Conservation (phyloP, 164 flowering plant species). For the Santalum album region DNA sequence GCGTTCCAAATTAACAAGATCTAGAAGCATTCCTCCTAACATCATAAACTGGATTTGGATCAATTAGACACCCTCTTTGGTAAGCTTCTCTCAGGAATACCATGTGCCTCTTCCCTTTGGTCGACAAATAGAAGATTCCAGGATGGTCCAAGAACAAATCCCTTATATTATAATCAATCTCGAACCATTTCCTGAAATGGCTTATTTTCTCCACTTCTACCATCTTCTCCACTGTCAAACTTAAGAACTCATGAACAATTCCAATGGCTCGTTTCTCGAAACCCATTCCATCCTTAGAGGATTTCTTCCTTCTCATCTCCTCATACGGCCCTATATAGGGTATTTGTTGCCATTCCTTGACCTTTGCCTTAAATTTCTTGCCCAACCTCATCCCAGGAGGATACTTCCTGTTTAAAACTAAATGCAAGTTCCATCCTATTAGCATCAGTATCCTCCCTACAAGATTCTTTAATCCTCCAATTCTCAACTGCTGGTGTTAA, state of each 20-base stretch:
- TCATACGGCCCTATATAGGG: slow-evolving; percentile 82
- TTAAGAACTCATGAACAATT: slow-evolving; percentile 78
- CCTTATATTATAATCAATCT: slow-evolving; percentile 73
- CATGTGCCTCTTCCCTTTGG: slow-evolving; percentile 73
- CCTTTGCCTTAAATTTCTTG: slow-evolving; percentile 58
- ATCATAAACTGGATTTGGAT: slow-evolving; percentile 69
- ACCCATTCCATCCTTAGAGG: slow-evolving; percentile 31
- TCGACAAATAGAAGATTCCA: slow-evolving; percentile 76
- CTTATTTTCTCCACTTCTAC: slow-evolving; percentile 96
- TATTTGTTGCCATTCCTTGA: slow-evolving; percentile 72
- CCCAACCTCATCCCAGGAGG: slow-evolving; percentile 88
- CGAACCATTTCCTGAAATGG: slow-evolving; percentile 82
- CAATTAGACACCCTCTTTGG: slow-evolving; percentile 58
- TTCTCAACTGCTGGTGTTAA: slow-evolving; percentile 46
- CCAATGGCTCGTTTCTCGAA: slow-evolving; percentile 84
- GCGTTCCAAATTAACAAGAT: slow-evolving; percentile 67
- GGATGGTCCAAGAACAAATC: slow-evolving; percentile 90
- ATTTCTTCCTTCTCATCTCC: slow-evolving; percentile 25
- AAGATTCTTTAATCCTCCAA: slow-evolving; percentile 63
- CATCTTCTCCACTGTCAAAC: slow-evolving; percentile 82
- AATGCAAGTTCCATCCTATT: slow-evolving; percentile 40
- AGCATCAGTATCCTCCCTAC: slow-evolving; percentile 33
- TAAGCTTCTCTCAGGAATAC: slow-evolving; percentile 83
- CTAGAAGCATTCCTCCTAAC: slow-evolving; percentile 73
- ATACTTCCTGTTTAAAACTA: slow-evolving; percentile 54